These are phyloP conservation scores for Quercus robur DNA, from an alignment of 306 rosid species.

Conservation along the genomic window DNA sequence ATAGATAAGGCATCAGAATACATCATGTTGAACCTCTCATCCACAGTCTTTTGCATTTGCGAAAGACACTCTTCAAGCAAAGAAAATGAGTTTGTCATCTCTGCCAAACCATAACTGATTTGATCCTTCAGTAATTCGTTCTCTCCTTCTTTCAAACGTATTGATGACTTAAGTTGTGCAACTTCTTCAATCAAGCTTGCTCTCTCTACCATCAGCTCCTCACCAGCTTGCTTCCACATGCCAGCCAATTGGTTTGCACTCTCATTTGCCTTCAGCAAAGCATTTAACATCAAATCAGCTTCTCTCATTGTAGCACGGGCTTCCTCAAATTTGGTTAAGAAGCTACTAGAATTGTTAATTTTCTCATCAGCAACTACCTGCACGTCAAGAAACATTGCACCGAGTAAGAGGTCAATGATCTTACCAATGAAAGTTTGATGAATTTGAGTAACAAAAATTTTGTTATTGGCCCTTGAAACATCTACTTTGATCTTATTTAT, in stretches of 20 bases:
- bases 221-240: conserved; percentile 65
- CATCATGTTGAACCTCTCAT: conserved; percentile 43
- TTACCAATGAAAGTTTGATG: not conserved
- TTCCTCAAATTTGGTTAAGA: conserved; percentile 69
- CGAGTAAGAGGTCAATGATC: conserved; percentile 22
- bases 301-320: conserved; percentile 66
- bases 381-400: conserved; percentile 20
- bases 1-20: conserved; percentile 43
- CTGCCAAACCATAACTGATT: conserved; percentile 45
- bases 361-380: conserved; percentile 48
- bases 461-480: not conserved
- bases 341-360: conserved; percentile 30
- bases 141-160: conserved; percentile 54
- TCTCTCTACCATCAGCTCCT: conserved; percentile 56
- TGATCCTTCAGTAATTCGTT: conserved; percentile 48
- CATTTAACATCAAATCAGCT: conserved; percentile 76
- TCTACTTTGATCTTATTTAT: not conserved
- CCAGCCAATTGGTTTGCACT: conserved; percentile 63
- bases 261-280: conserved; percentile 75
- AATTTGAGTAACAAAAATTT: not conserved
- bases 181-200: conserved; percentile 58
- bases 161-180: conserved; percentile 52
- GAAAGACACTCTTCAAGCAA: conserved; percentile 54
- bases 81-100: conserved; percentile 53
- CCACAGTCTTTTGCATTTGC: conserved; percentile 63